Conservation (phyloP, 257 asterid species). For the Solanum acaule region DNA sequence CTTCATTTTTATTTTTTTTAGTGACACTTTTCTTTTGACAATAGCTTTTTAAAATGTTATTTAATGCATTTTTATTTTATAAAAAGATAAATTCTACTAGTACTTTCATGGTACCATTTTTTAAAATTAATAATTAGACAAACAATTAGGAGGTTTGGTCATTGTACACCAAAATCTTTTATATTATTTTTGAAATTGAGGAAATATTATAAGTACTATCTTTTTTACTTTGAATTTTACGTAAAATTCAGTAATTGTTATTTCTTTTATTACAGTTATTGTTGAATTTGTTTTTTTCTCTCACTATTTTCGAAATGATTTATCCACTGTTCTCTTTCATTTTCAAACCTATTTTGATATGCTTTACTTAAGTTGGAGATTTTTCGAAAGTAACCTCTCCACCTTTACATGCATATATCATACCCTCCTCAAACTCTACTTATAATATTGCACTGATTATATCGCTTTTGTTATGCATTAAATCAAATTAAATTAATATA, state of each 20-base stretch:
- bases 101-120: not conserved
- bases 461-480: not conserved
- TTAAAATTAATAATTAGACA: not conserved
- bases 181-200: not conserved
- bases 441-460: no score
- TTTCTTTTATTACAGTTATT: no score
- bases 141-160: not conserved
- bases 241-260: no score
- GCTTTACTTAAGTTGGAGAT: fast-evolving
- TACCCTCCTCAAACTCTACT: no score
- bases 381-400: no score
- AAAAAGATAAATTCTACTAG: not conserved
- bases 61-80: not conserved
- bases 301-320: no score
- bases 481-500: no score
- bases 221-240: not conserved
- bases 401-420: no score
- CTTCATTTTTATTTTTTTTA: not conserved
- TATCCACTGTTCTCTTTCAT: no score
- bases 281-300: no score
- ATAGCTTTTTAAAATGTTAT: not conserved
- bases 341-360: no score
- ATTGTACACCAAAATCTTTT: not conserved
- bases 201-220: not conserved
- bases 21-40: not conserved